Evolutionary conservation across 306 rosid species (phyloP).

Genomic region (Crotalaria pallida): DNA sequence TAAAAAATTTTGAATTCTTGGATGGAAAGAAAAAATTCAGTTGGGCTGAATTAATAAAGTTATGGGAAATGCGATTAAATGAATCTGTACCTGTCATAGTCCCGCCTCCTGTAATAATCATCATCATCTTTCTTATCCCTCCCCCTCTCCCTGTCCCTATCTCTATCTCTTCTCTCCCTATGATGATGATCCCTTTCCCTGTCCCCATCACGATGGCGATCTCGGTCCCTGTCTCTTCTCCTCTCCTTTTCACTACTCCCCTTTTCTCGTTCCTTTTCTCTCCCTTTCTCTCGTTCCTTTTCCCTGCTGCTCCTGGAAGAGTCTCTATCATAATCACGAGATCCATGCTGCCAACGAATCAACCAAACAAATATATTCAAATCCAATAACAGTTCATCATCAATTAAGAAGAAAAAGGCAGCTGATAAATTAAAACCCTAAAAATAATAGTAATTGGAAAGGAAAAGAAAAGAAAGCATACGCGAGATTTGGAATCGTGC

Average conservation of each 20-base stretch:
- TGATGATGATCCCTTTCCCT: constrained; percentile 62
- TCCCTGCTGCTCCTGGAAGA: constrained; percentile 90
- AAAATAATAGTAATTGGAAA: too few species aligned
- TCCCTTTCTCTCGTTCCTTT: constrained; percentile 77
- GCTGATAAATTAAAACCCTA: too few species aligned
- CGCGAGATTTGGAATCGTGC: constrained; percentile 73
- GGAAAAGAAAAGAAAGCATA: background rate
- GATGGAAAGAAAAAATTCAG: too few species aligned
- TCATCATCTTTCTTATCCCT: constrained; percentile 62
- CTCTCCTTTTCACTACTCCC: constrained; percentile 32
- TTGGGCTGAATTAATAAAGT: too few species aligned
- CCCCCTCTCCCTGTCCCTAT: constrained; percentile 69
- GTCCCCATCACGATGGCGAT: constrained; percentile 47
- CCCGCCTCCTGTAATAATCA: constrained; percentile 59
- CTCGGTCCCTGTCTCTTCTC: constrained; percentile 39
- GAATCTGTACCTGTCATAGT: constrained; percentile 29
- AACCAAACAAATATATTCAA: background rate
- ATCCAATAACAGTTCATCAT: background rate
- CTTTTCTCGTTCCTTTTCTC: constrained; percentile 42
- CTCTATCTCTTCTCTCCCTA: constrained; percentile 63
- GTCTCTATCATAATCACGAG: constrained; percentile 78
- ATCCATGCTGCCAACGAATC: constrained; percentile 54
- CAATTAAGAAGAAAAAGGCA: too few species aligned
- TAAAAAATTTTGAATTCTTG: too few species aligned
- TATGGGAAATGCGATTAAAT: too few species aligned